Evolutionary conservation across 2,329 filamentous ascomycete genomes (phyloP), one percentile per base, ranked within the genome.

Genomic region (Apiospora pterosperma): DNA sequence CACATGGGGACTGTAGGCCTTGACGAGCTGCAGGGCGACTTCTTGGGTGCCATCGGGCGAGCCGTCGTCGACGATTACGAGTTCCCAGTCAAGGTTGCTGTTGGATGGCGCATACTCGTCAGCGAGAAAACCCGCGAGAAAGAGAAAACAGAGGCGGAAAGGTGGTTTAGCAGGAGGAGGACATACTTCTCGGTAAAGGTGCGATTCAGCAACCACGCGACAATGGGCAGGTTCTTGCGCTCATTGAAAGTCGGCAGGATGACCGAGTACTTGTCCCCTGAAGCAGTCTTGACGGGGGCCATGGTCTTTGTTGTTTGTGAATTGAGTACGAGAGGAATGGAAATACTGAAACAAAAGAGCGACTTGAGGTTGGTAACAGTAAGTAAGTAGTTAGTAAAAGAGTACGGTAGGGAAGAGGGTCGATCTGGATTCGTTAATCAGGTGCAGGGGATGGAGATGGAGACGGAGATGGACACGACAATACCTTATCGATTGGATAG

Each of bases 231-330:
- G 82, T 99, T 99, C 79, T 89, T 90, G 76, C 96, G 92, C 87
- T 99, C 96, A 79, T 99, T 98, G 88, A 97, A 99, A 67, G 96
- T 99, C 65, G 96, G 96, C 69, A 99, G 88, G 76, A 99, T 95
- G 76, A 99, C 90, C 71, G 95, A 97, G 86, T 97, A 99, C 82
- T 95, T 97, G 85, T 96, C 85, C 73, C 79, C 78, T 41, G 72
- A 66, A 64, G 70, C 65, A 61, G 76, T 74, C 71, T 81, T 82
- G 62, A 72, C 71, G 62, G 80, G 76, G 64, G 84, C 82, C 85
- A 87, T 87, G 72, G 70, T 72, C n/a, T n/a, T n/a, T n/a, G 65
- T 64, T 21, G 36, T 48, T 31, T 41, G 65, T 68, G 36, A 19
- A 16, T 59, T 25, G 14, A 25, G 36, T 39, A 12, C 8, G 58